Base-by-base conservation (phyloP, 176 grass and related monocot species). In the Cenchrus americanus region DNA sequence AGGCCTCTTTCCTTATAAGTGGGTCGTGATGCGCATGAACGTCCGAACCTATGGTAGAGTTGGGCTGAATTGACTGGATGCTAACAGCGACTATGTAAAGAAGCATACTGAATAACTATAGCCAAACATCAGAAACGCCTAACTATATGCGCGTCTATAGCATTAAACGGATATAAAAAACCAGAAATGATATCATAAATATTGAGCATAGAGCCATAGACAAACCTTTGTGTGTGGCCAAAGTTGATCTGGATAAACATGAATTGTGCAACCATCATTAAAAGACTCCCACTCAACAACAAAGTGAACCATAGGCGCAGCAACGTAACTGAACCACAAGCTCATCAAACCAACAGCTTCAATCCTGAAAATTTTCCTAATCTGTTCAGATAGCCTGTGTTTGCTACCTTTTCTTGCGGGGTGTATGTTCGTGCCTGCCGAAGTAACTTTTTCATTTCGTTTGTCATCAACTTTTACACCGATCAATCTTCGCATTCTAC, bases 141-240 rank as follows among this genome's bases (percentile, higher is more conserved):
- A 84, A 76, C 86, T 86, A 66, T 87, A 87, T 73, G 40, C 10
- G 12, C 44, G 66, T 86, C 50, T 86, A 78, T 74, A 79, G 86
- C 66, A 81, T 46, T 80, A 81, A 51, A 12, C 43, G 19, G n/a
- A n/a, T 73, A 26, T 72, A 41, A 18, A 82, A 75, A 76, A 62
- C 54, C 82, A 80, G 53, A 26, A 60, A 60, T 58, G 40, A 8
- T 5, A 24, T 21, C 22, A 57, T 82, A 59, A 59, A 71, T 43
- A 21, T 82, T 60, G 47, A 71, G 22, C 26, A 59, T 43, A 61
- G 17, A 73, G 60, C 14, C 26, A 59, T 43, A 61, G 17, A 73
- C 71, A 89, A 76, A 98, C 95, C 95, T 98, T 98, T 67, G 95
- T 95, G 67, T 98, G 95, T 15, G 95, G 92, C 95, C 95, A 98